Base-by-base conservation (phyloP, 768 basidiomycete species). In the Collybiopsis luxurians region DNA sequence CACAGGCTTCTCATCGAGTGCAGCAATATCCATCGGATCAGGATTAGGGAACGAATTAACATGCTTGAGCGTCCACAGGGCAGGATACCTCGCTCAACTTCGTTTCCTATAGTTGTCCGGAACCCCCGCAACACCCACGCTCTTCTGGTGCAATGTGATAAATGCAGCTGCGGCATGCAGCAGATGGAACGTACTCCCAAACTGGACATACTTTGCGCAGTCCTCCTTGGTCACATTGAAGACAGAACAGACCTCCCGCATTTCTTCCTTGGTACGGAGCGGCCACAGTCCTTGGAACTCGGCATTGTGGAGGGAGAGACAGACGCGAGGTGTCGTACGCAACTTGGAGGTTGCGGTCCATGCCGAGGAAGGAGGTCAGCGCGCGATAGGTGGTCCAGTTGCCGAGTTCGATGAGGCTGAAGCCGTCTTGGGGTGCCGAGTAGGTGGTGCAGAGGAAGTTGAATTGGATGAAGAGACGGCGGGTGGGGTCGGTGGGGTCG, bases 251-350 rank as follows among this genome's bases (percentile, higher is more conserved):
- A 97, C 95, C 70, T 97, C 95, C 76, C 93, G 95, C 93, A 95
- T 95, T 71, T 97, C 95, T 67, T 95, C 94, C 76, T 96, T 96
- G 36, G 95, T 97, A 45, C 95, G 89, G 24, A 97, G 81, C 5
- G 95, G 91, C 95, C 95, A 96, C 24, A 95, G 81, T 73, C 95
- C 95, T 69, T 97, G 95, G 81, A 97, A 97, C 71, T 97, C 95
- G 66, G 95, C 95, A 63, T 97, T 97, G 78, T 97, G 95, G 31
- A 97, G 80, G 2, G 95, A 97, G 28, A 97, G 78, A 71, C 94
- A 96, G 66, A 86, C 82, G 0, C 95, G 94, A 47, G 28, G 92
- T 73, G 65, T 97, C 95, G 70, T 87, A 95, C 9, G 96, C 74
- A 58, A 97, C 86, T 71, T 94, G 94, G 47, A 95, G 95, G 68